phyloP scores from a whole-genome alignment of 2,329 filamentous ascomycete species.

The Emericellopsis atlantica region DNA sequence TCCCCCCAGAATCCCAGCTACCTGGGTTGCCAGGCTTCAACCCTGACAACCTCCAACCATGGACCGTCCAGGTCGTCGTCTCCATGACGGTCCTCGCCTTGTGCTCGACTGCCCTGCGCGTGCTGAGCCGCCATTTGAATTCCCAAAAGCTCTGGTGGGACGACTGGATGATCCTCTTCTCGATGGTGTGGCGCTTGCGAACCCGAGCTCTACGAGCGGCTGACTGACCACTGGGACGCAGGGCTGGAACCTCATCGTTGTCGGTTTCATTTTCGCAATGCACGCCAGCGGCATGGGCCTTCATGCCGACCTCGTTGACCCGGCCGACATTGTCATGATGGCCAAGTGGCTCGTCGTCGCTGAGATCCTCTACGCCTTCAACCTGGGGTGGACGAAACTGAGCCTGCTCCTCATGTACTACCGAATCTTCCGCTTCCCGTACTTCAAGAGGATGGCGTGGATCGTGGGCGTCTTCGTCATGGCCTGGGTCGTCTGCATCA shows the following conservation, averaged over 20 bases:
- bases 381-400: slow-evolving; percentile 35
- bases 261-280: slow-evolving; percentile 36
- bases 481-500: slow-evolving; percentile 32
- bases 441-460: slow-evolving; percentile 27
- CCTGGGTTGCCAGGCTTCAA: slow-evolving; percentile 18
- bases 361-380: slow-evolving; percentile 33
- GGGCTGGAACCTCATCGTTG: slow-evolving; percentile 26
- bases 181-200: slow-evolving; percentile 22
- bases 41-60: slow-evolving; percentile 25
- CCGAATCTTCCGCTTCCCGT: slow-evolving; percentile 33
- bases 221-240: slow-evolving; percentile 5
- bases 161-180: slow-evolving; percentile 34
- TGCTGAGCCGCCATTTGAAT: slow-evolving; percentile 27
- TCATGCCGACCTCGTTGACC: slow-evolving; percentile 25
- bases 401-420: slow-evolving; percentile 38
- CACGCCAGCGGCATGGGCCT: slow-evolving; percentile 30
- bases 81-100: slow-evolving; percentile 27
- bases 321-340: slow-evolving; percentile 24
- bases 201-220: neutral
- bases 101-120: slow-evolving; percentile 22
- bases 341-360: slow-evolving; percentile 33
- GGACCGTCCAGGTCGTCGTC: slow-evolving; percentile 24
- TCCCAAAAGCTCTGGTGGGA: slow-evolving; percentile 35
- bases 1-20: slow-evolving; percentile 3
- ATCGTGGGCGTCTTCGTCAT: slow-evolving; percentile 27